Base-by-base conservation (phyloP, 345 rosid species). In the Nephelium lappaceum region DNA sequence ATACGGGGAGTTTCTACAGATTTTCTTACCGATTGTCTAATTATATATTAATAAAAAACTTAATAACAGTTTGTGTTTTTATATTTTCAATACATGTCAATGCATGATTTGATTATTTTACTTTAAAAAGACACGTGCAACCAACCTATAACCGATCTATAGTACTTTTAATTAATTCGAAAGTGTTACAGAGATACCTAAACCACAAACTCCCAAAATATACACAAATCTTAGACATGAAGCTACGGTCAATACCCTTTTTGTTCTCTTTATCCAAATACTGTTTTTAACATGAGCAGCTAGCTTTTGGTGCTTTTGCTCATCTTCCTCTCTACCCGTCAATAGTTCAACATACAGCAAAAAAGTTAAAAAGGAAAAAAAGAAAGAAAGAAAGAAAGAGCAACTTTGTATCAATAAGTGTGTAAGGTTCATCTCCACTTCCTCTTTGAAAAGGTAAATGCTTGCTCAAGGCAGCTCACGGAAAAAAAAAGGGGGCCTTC, bases 381-480 rank as follows among this genome's bases (percentile, higher is more conserved):
- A 16, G 9, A 8, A 14, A 39, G 38, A 58, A 41, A 16, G 10
- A 11, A 14, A 39, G 53, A 58, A 55, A 72, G 19, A 60, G 66
- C 58, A 58, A 74, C 79, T 79, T 76, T 72, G 43, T 77, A 23
- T 77, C 43, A 61, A 78, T 11, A 23, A 66, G 5, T 24, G 42
- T 70, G 39, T 42, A 39, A 70, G 74, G 72, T 67, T 77, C 68
- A 49, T 39, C 75, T 73, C 81, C 77, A 75, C 74, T 83, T 77
- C 23, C 55, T 67, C 8, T 53, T 74, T 79, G 36, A 11, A 81
- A 83, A 83, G 81, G 71, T 77, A 82, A 69, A 77, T 75, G 84
- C 83, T 79, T 16, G 62, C 82, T 83, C 80, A 81, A 83, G 86
- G 83, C 80, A 81, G 79, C 81, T 67, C 75, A 65, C 79, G 69